Percentiles rank a stretch among this genome's conserved stretches.
phyloP scores from a whole-genome alignment of 805 yeast species.

The Yarrowia hollandica region DNA sequence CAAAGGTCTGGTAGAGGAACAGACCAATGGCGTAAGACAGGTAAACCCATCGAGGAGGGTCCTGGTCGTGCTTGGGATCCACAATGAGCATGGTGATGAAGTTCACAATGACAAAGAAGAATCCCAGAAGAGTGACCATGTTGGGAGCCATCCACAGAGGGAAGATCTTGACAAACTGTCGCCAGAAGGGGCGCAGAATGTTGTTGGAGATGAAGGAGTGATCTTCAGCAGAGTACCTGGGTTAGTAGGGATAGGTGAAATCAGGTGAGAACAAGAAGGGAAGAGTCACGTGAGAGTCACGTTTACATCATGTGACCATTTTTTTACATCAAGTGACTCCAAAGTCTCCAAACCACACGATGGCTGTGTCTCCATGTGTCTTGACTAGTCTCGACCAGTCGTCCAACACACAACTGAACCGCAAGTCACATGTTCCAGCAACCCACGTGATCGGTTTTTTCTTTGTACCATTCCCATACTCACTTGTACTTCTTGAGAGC shows the following conservation, averaged over 20 bases:
- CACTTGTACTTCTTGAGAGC: conserved; percentile 57
- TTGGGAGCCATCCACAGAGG: conserved; percentile 75
- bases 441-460: background rate
- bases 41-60: conserved; percentile 76
- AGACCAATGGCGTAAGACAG: conserved; percentile 75
- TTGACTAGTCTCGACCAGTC: background rate
- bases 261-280: background rate
- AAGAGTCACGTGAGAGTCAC: background rate
- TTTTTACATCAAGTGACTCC: background rate
- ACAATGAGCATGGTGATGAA: conserved; percentile 63
- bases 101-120: conserved; percentile 67
- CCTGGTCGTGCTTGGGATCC: conserved; percentile 63
- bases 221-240: conserved; percentile 59
- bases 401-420: background rate
- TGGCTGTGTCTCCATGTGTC: background rate
- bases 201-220: conserved; percentile 74
- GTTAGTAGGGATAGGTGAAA: background rate
- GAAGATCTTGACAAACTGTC: conserved; percentile 65
- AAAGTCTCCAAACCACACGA: background rate
- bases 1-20: conserved; percentile 91
- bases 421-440: background rate
- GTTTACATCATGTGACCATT: background rate
- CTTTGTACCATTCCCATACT: conserved; percentile 32
- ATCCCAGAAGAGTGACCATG: conserved; percentile 65
- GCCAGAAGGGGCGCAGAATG: conserved; percentile 82